Base-by-base conservation (phyloP, 1,139 yeast genomes). In the Pichia sp. region DNA sequence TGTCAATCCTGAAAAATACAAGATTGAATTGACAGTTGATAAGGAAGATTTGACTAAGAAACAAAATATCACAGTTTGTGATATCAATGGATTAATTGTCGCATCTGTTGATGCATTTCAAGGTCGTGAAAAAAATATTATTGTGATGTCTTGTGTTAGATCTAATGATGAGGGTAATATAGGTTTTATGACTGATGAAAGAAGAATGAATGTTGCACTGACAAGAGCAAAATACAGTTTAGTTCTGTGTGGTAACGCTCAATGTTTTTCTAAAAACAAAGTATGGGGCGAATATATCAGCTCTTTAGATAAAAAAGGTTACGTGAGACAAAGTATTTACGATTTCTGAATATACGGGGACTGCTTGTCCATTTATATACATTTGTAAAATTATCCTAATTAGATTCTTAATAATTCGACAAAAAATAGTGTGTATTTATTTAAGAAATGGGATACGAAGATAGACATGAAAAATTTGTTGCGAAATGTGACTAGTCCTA, bases 51-150 rank as follows among this genome's bases (percentile, higher is more conserved):
- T 55, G 4, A 55, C 51, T 22, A 50, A 41, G 31, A 45, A 47
- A 26, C 51, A 50, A 31, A 51, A 49, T 23, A 41, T 49, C 10
- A 55, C 59, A 6, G 77, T 81, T 47, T 81, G 79, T 55, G 71
- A 74, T 30, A 78, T 82, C 40, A 75, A 80, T 33, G 82, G 74
- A 23, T 72, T 82, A n/a, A 76, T 79, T 73, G 73, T 82, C 44
- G 84, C 87, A 1, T 82, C 94, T 37, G 95, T 89, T 29, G 97
- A 89, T 67, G 96, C 96, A 0, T 89, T 89, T 73, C 97, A 89
- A 66, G 97, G 97, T 37, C 77, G 96, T 53, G 97, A 89, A 62
- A 89, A 87, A 64, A 96, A 89, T 60, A 85, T 80, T 58, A 85
- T 89, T 51, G 82, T 89, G 42, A 67, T 89, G 55, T 82, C 95